Evolutionary conservation across 2,329 filamentous ascomycete species (phyloP), one percentile per base, ranked within the genome.

Genomic region (Chaetoscypha palmicola): DNA sequence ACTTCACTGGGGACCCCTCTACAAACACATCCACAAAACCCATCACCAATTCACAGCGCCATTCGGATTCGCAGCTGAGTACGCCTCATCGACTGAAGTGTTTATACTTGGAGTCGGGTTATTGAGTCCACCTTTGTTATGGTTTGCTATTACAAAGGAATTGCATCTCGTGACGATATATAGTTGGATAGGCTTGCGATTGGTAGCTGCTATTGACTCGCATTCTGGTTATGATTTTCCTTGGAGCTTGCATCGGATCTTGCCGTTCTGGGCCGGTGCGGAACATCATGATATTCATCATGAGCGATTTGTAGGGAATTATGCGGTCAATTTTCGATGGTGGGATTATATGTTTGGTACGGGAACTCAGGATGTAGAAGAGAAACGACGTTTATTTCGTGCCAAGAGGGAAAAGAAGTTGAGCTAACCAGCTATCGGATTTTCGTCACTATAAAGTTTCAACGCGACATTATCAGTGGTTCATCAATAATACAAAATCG

Each of bases 161-260:
- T 75, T 98, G 28, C 92, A 98, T 69, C 86, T 98, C 50, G 65
- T 96, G 64, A 98, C 92, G 59, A 97, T 98, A 90, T 98, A 97
- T 70, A 63, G 84, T 54, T 98, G 92, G 92, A 97, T 98, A 60
- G 73, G 88, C 42, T 73, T 89, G 56, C 89, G 92, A 57, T 74
- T 98, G 16, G 94, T 94, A 77, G 92, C 98, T 72, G 92, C 92
- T 60, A 94, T 98, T 64, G 92, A 98, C 65, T 86, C 92, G 22
- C 92, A 98, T 73, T 92, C 85, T 60, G 92, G 92, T 52, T 98
- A 97, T 68, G 92, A 98, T 64, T 97, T 98, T 70, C 92, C 92
- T 49, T 98, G 90, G 89, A 91, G 84, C 62, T 70, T 98, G 68
- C 88, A 90, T 67, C 87, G 96, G 68, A 86, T 97, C 74, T 71